Evolutionary conservation across 225 moss, liverwort and hornwort genomes (phyloP), one percentile per base, ranked within the genome.

Genomic region (Climacium dendroides): DNA sequence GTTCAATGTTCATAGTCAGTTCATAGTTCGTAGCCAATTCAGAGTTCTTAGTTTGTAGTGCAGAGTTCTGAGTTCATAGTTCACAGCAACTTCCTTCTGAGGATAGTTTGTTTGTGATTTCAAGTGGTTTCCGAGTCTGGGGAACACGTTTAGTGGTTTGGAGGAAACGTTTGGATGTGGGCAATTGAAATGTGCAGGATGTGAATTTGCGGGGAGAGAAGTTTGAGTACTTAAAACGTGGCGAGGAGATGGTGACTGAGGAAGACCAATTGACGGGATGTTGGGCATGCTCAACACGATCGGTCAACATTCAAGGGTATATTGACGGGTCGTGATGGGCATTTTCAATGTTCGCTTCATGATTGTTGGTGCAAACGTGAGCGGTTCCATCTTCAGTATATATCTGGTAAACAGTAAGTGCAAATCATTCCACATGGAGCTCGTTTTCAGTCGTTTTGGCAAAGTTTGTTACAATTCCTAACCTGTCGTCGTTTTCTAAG

Each of bases 261-360:
- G 73, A 55, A 88, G 88, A 82, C 29, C 26, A 35, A 84, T 30
- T 90, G 92, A 92, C 71, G 92, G 90, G 87, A 88, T 81, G 88
- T 92, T 88, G 90, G 72, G 90, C 45, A 90, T 92, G 92, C 88
- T 88, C 88, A 92, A 80, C 90, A 92, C 90, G 90, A 90, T 84
- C 86, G 81, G 92, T 92, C 92, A 90, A 88, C 88, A 92, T 92
- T 90, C 92, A 47, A 76, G 71, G 88, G 81, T 88, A 90, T 92
- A 74, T 93, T 93, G 93, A 93, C 93, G 92, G 93, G 92, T 93
- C 93, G 92, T 93, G 93, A 92, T 93, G 93, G 93, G 93, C 93
- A 93, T 90, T 92, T 75, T 85, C 90, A 90, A 92, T 88, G 39
- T 93, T 73, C 78, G 58, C 86, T 84, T 92, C 92, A 91, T 82